phyloP scores from a whole-genome alignment of 495 filamentous ascomycete genomes.

The Talaromyces proteolyticus region DNA sequence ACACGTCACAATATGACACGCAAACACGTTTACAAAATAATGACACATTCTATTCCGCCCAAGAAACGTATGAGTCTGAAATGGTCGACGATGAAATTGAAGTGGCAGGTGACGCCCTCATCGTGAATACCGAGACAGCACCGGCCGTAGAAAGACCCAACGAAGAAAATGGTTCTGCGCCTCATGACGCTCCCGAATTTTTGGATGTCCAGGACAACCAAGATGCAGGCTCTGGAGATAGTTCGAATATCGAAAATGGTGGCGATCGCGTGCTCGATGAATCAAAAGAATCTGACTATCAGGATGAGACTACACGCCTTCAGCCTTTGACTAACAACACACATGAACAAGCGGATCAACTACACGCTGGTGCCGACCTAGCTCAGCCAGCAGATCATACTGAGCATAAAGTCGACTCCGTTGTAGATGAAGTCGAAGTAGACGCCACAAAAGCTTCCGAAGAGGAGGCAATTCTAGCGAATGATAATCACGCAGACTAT shows the following conservation, averaged over 20 bases:
- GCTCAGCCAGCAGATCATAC: no score
- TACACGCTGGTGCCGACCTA: no score
- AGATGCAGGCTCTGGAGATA: no score
- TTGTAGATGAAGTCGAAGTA: no score
- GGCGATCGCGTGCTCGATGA: no score
- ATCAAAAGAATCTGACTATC: no score
- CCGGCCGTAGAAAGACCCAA: not conserved
- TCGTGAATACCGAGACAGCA: not conserved
- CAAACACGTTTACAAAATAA: constrained; percentile 24
- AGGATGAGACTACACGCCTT: no score
- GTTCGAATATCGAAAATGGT: not conserved
- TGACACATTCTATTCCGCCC: constrained; percentile 26
- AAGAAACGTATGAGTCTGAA: constrained; percentile 32
- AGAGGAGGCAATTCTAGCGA: constrained; percentile 8
- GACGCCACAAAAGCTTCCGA: constrained; percentile 1
- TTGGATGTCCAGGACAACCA: no score
- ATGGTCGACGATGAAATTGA: constrained; percentile 41
- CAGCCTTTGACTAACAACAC: no score
- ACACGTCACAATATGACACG: constrained; percentile 23
- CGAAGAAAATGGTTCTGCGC: constrained; percentile 7
- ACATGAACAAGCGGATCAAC: no score
- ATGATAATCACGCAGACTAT: constrained; percentile 9
- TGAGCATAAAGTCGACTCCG: no score
- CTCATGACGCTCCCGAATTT: no score
- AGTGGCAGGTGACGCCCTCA: constrained; percentile 23